phyloP scores from a whole-genome alignment of 202 grass and related monocot genomes.

The Bolboschoenoplectus hybrid region DNA sequence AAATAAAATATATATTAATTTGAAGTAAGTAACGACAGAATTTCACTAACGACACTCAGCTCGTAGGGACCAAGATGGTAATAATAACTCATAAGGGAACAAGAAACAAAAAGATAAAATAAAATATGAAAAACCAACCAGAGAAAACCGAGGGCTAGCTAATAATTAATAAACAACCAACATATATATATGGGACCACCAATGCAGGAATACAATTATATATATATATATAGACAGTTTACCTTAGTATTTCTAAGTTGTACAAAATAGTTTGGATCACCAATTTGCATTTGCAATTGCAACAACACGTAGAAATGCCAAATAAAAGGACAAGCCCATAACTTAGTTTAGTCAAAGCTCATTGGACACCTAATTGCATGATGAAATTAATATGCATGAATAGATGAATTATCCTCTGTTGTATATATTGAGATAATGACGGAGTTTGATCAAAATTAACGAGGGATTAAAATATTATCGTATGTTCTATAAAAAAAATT shows the following conservation, averaged over 20 bases:
- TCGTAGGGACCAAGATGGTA: neutral
- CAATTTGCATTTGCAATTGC: neutral
- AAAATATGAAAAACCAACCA: neutral
- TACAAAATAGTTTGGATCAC: neutral
- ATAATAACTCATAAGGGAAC: neutral
- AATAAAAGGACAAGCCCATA: neutral
- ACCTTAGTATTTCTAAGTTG: neutral
- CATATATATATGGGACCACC: neutral
- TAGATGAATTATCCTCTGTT: neutral
- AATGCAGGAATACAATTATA: neutral
- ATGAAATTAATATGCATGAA: neutral
- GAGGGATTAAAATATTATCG: neutral
- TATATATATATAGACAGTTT: neutral
- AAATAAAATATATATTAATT: too few species aligned
- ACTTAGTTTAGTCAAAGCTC: neutral
- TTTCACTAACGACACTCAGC: neutral
- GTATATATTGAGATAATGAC: too few species aligned
- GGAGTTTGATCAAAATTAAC: too few species aligned
- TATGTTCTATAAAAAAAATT: neutral
- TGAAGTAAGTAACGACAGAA: neutral
- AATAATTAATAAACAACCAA: neutral
- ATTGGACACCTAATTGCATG: neutral
- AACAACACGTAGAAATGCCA: neutral
- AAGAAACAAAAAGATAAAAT: slow-evolving; percentile 18
- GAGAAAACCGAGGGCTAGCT: neutral